Percentiles rank a stretch among this genome's conserved stretches.
Evolutionary conservation across 768 basidiomycete genomes (phyloP).

Genomic region (Leccinum barrowsii): DNA sequence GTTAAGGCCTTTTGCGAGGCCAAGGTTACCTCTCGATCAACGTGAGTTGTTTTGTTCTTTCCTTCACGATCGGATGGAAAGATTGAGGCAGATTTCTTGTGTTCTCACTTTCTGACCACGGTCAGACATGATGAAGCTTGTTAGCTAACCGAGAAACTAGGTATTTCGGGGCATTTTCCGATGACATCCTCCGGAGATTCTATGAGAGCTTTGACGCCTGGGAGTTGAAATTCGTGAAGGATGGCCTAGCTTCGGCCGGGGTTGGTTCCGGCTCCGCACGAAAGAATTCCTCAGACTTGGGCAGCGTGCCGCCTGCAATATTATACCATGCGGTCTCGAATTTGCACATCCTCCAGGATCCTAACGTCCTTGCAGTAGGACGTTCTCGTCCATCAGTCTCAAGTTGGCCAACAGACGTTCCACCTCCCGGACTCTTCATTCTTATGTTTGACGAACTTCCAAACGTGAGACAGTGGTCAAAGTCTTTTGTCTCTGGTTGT

Average conservation of each 20-base stretch:
- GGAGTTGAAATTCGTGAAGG: slow-evolving; percentile 54
- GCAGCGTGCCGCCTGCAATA: slow-evolving; percentile 45
- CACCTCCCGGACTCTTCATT: slow-evolving; percentile 60
- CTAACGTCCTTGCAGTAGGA: slow-evolving; percentile 38
- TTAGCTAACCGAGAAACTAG: slow-evolving; percentile 37
- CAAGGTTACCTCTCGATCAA: slow-evolving; percentile 60
- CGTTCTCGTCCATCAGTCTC: slow-evolving; percentile 27
- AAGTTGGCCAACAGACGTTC: slow-evolving; percentile 54
- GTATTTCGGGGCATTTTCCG: slow-evolving; percentile 68
- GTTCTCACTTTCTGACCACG: slow-evolving; percentile 9
- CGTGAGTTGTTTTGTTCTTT: slow-evolving; percentile 51
- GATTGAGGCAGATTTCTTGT: slow-evolving; percentile 6
- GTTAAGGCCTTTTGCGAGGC: slow-evolving; percentile 61
- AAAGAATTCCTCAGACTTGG: slow-evolving; percentile 30
- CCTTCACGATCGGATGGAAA: neutral
- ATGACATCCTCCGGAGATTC: slow-evolving; percentile 50
- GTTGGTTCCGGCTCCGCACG: slow-evolving; percentile 4
- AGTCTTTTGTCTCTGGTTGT: slow-evolving; percentile 39
- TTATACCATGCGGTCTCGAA: slow-evolving; percentile 65
- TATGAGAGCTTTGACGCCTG: slow-evolving; percentile 62
- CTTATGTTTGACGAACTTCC: slow-evolving; percentile 50
- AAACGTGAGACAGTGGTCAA: slow-evolving; percentile 60
- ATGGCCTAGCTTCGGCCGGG: slow-evolving; percentile 39
- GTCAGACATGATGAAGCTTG: neutral
- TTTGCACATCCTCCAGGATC: slow-evolving; percentile 51